Evolutionary conservation across 345 rosid genomes (phyloP), one percentile per base, ranked within the genome.

Genomic region (Physaria fendleri): DNA sequence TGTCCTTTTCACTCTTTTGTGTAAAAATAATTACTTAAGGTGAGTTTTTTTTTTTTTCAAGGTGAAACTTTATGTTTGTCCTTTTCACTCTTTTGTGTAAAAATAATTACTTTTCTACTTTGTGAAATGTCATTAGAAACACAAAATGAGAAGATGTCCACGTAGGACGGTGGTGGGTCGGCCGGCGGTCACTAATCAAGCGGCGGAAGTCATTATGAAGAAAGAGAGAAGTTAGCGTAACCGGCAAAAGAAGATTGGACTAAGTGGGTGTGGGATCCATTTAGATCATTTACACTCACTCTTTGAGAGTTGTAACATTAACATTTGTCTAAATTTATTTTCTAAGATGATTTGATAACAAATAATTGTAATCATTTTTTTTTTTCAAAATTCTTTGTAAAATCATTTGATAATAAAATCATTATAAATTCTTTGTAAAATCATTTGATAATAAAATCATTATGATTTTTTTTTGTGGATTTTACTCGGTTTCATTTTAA

Each of bases 121-220:
- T 23, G 54, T 23, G n/a, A 23, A 40, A 33, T 11, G 52, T 40
- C 9, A 40, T 21, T 30, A 6, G 23, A 43, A 7, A 10, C 2
- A 29, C 23, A 11, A 17, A 9, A 20, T 16, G 13, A 24, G 14
- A 27, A 35, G 22, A 62, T 52, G 73, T 81, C 86, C 88, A 80
- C 84, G 82, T 79, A 82, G 88, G 90, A 82, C 81, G 93, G 88
- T 83, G 81, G 82, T 78, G 85, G 77, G 97, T 76, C 84, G 95
- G 95, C 80, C 77, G 79, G 46, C 73, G 78, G 64, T 80, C 46
- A 77, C 74, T 52, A 77, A 80, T 84, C 86, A 76, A 75, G 81
- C 82, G 88, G 90, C 88, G 85, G 87, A 76, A 75, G 71, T 68
- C 77, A 78, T 87, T n/a, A n/a, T n/a, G n/a, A n/a, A n/a, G n/a